Percentiles rank a stretch among this genome's conserved stretches.
Conservation (phyloP, 2,329 filamentous ascomycete species). For the Fusarium liriodendri region DNA sequence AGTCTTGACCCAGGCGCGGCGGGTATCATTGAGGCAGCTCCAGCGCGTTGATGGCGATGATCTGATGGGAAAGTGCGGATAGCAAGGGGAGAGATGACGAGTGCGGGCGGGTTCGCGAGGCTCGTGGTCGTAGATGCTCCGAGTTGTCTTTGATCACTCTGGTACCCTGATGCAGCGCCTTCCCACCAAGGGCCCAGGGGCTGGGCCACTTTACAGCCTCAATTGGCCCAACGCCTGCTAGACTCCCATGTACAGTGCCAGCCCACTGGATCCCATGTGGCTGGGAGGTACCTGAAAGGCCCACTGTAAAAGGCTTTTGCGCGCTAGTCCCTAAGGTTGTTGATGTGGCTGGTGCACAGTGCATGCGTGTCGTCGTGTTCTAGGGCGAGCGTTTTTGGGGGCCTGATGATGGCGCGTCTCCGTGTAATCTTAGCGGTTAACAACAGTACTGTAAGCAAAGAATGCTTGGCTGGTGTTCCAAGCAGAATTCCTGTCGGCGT, state of each 20-base stretch:
- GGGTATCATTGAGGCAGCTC: slow-evolving; percentile 38
- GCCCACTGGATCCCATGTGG: slow-evolving; percentile 34
- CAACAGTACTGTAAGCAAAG: background rate
- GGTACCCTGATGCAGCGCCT: slow-evolving; percentile 29
- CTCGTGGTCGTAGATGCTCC: slow-evolving; percentile 23
- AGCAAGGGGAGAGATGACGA: slow-evolving; percentile 18
- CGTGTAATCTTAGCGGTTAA: background rate
- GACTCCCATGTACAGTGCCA: slow-evolving; percentile 36
- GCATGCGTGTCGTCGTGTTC: background rate
- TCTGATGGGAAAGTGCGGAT: slow-evolving; percentile 7
- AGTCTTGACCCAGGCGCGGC: slow-evolving; percentile 34
- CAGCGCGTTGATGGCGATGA: slow-evolving; percentile 14
- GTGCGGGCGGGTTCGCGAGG: slow-evolving; percentile 15
- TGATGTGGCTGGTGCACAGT: slow-evolving; percentile 41
- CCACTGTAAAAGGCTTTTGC: slow-evolving; percentile 30
- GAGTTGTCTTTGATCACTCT: slow-evolving; percentile 29
- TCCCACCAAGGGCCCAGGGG: slow-evolving; percentile 36
- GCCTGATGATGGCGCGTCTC: background rate
- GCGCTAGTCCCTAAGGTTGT: slow-evolving; percentile 21
- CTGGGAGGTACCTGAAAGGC: slow-evolving; percentile 33
- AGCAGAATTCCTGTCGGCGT: background rate
- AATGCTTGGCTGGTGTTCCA: background rate
- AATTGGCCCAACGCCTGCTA: slow-evolving; percentile 40
- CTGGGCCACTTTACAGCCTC: slow-evolving; percentile 34
- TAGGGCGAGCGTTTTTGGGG: slow-evolving; percentile 1